Evolutionary conservation across 192 early-diverging fungal species (phyloP).

Genomic region (Coemansia sp.): DNA sequence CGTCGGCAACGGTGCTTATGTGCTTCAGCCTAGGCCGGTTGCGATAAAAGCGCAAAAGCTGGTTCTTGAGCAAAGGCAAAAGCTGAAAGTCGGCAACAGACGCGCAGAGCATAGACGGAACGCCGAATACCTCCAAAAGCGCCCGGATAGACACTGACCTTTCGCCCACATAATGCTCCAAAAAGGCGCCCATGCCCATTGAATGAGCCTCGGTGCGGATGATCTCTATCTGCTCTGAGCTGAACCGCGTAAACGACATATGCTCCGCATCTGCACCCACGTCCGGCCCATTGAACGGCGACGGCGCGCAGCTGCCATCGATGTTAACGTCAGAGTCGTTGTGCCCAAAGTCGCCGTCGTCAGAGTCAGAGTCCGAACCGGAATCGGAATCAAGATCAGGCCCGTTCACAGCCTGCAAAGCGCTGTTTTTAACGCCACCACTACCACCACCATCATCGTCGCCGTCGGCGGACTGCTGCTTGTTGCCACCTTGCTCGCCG

Average conservation of each 20-base stretch:
- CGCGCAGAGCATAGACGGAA: conserved; percentile 37
- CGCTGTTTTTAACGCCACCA: too few species aligned
- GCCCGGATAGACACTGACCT: conserved; percentile 53
- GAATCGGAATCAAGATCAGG: background rate
- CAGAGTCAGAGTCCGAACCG: conserved; percentile 3
- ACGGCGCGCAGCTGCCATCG: conserved; percentile 46
- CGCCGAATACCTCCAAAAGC: conserved; percentile 62
- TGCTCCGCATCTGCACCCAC: background rate
- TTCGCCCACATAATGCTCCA: conserved; percentile 62
- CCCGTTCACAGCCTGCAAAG: background rate
- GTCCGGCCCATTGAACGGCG: conserved; percentile 19
- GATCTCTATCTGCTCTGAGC: conserved; percentile 29
- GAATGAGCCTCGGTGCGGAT: conserved; percentile 36
- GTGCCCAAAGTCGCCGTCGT: conserved; percentile 2
- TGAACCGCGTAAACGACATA: conserved; percentile 19
- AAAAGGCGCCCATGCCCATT: conserved; percentile 49
- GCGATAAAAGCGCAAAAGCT: conserved; percentile 57
- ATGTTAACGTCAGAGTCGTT: conserved; percentile 22
- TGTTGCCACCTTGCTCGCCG: conserved; percentile 1
- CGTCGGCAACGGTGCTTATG: conserved; percentile 64
- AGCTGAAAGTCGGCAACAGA: conserved; percentile 58
- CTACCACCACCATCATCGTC: too few species aligned
- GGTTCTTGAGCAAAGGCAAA: conserved; percentile 56
- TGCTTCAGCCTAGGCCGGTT: conserved; percentile 54
- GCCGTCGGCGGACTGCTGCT: too few species aligned